Percentiles rank a stretch among this genome's conserved stretches.
Evolutionary conservation across 2,329 filamentous ascomycete genomes (phyloP).

Genomic region (Colletotrichum tanaceti): DNA sequence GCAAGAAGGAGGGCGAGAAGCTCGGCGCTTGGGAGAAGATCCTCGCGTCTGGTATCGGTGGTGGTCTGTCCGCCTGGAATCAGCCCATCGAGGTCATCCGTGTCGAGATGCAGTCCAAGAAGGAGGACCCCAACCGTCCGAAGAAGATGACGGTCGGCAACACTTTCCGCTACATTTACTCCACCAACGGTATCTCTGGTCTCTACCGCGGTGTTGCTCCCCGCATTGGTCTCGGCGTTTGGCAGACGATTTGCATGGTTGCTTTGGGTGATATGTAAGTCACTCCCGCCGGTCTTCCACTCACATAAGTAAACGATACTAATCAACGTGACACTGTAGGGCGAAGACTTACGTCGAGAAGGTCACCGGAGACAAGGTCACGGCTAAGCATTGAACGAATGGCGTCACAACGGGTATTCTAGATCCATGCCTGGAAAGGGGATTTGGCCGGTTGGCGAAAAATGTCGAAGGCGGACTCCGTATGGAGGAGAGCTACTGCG

Average conservation of each 20-base stretch:
- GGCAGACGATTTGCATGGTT: conserved; percentile 99
- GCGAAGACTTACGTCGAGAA: conserved; percentile 76
- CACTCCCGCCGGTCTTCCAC: conserved; percentile 21
- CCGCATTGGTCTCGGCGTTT: conserved; percentile 93
- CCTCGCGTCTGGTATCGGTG: conserved; percentile 84
- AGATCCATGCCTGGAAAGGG: conserved; percentile 36
- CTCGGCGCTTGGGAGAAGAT: conserved; percentile 88
- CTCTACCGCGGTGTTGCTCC: conserved; percentile 96
- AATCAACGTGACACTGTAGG: conserved; percentile 54
- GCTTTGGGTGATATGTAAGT: conserved; percentile 96
- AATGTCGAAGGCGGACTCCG: conserved; percentile 15
- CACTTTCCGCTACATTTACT: conserved; percentile 88
- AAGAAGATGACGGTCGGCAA: conserved; percentile 99
- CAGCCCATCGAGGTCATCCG: conserved; percentile 99
- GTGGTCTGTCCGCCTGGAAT: conserved; percentile 97
- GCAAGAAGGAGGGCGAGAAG: conserved; percentile 84
- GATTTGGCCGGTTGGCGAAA: conserved; percentile 16
- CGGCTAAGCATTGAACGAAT: conserved; percentile 73
- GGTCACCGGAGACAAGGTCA: conserved; percentile 71
- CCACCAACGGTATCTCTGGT: conserved; percentile 86
- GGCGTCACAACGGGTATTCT: conserved; percentile 48
- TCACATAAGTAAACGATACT: conserved; percentile 40
- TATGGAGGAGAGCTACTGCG: conserved; percentile 23
- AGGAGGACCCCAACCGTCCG: conserved; percentile 94
- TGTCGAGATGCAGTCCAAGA: conserved; percentile 99